phyloP scores from a whole-genome alignment of 1,139 yeast species.

The Arxiozyma telluris region DNA sequence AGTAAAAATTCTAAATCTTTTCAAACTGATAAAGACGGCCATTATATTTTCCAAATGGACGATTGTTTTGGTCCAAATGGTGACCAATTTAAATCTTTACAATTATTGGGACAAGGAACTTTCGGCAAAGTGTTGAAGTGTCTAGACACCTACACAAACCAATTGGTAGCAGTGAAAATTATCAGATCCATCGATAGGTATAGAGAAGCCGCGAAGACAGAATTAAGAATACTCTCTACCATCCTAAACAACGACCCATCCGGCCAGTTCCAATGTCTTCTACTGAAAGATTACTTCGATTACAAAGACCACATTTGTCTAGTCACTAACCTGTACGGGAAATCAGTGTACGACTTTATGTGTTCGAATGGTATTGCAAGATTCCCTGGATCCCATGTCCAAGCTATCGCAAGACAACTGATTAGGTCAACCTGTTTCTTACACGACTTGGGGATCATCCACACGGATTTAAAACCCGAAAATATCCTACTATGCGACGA shows the following conservation, averaged over 20 bases:
- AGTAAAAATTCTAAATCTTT: slow-evolving; percentile 7
- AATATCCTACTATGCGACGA: slow-evolving; percentile 73
- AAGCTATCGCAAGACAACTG: slow-evolving; percentile 78
- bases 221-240: slow-evolving; percentile 57
- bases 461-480: slow-evolving; percentile 92
- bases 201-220: slow-evolving; percentile 80
- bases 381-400: slow-evolving; percentile 77
- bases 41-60: slow-evolving; percentile 58
- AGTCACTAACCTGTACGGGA: slow-evolving; percentile 79
- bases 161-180: slow-evolving; percentile 82
- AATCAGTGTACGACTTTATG: slow-evolving; percentile 83
- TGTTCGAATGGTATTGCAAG: slow-evolving; percentile 64
- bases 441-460: slow-evolving; percentile 83
- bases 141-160: slow-evolving; percentile 43
- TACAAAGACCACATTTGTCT: slow-evolving; percentile 89
- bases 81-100: slow-evolving; percentile 48
- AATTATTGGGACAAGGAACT: slow-evolving; percentile 89
- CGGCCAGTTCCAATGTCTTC: slow-evolving; percentile 25
- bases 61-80: slow-evolving; percentile 53
- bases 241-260: slow-evolving; percentile 61
- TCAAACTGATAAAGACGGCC: slow-evolving; percentile 66
- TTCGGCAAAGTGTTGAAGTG: slow-evolving; percentile 91
- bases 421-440: slow-evolving; percentile 78
- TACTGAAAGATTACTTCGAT: slow-evolving; percentile 78
- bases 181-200: slow-evolving; percentile 73